Evolutionary conservation across 2,329 filamentous ascomycete genomes (phyloP), one percentile per base, ranked within the genome.

Genomic region (Claviceps sp.): DNA sequence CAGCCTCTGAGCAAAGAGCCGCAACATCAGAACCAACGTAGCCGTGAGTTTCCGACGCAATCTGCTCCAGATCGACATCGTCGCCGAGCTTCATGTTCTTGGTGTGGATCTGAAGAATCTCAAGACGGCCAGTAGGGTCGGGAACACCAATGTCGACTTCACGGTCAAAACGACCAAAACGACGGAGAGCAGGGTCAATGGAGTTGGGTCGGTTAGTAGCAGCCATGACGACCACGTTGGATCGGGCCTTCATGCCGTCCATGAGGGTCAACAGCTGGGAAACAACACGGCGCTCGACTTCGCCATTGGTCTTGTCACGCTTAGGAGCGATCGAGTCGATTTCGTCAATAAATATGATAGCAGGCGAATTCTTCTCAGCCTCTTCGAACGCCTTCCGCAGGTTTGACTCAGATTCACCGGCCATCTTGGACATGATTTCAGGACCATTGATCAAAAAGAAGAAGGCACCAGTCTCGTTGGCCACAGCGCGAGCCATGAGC

Each of bases 401-500:
- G 70, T 97, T 97, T 55, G 91, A 97, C 71, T 97, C 93, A 54
- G 93, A 97, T 72, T 98, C 93, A 81, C 93, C 93, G 55, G 93
- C 93, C 93, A 97, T 97, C 82, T 97, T 97, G 54, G 91, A 96
- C 93, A 98, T 97, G 75, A 98, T 97, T 70, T 97, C 93, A 50
- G 93, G 93, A 58, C 93, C 91, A 72, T 97, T 97, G 81, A 98
- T 97, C 57, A 97, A 74, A 82, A 98, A 97, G 77, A 98, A 98
- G 77, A 97, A 97, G 48, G 91, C 91, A 63, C 93, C 93, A 37
- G 93, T 97, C 78, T 97, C 93, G 73, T 97, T 97, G 72, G 93
- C 93, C 52, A 98, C 93, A 57, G 93, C 93, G 71, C 93, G 88
- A 65, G 93, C 93, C 93, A 97, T 97, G 61, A 98, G 76, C 40